Base-by-base conservation (phyloP, 2,329 filamentous ascomycete genomes). In the Fusarium equiseti region DNA sequence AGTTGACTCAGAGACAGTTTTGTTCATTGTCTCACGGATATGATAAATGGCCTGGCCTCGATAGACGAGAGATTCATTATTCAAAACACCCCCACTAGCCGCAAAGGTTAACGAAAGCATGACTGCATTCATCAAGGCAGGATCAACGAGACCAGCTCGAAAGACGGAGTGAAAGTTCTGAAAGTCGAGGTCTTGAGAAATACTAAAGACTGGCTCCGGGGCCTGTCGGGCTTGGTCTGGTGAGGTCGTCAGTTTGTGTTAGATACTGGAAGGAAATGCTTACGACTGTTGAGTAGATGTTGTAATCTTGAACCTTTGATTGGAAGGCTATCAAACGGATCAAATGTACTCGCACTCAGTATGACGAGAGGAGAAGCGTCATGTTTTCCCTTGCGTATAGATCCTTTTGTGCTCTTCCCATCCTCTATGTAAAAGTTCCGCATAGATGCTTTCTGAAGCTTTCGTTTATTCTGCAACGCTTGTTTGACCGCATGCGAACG, bases 31-130 rank as follows among this genome's bases (percentile, higher is more conserved):
- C 31, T 76, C 32, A 6, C 81, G 77, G 54, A 84, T 77, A 11
- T 59, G 72, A 6, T 68, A 69, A 2, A 83, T 59, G 0, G 79
- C 76, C 18, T 79, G 62, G 18, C 68, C 73, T 44, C 80, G 79
- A 38, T 83, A 83, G 1, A 65, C 49, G 1, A 84, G 79, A 53
- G 72, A 81, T 32, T 83, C 77, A 1, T 46, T 49, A 26, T 80
- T 70, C 1, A 81, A 73, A 2, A 59, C 63, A 3, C 71, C 72
- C 3, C 54, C 50, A 5, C 74, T 75, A 1, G 63, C 71, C 2
- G 78, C 74, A n/a, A 81, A 81, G 12, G 74, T 56, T 45, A 82
- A 75, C 0, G 81, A 77, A n/a, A 83, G 76, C 79, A 83, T 81
- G 12, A 80, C 67, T 0, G 83, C 81, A 62, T 76, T 82, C 2